Percentiles rank a stretch among this genome's conserved stretches.
Evolutionary conservation across 2,329 filamentous ascomycete species (phyloP).

Genomic region (Ascosphaera acerosa): DNA sequence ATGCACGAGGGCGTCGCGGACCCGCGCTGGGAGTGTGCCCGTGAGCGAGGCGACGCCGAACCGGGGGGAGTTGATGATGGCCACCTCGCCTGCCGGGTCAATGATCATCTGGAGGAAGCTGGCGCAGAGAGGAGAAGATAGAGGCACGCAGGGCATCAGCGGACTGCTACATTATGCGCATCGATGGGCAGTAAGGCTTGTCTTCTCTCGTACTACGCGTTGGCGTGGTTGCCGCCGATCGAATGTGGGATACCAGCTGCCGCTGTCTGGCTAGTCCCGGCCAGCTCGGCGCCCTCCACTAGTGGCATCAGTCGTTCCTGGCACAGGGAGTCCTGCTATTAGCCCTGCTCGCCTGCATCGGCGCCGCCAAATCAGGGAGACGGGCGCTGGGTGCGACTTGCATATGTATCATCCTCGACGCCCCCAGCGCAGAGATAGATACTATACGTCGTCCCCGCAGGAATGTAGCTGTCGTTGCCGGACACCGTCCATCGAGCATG

Average conservation of each 20-base stretch:
- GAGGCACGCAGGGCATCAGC: too few species aligned
- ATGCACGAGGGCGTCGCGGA: slow-evolving; percentile 12
- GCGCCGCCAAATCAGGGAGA: slow-evolving; percentile 2
- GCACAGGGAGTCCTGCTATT: background rate
- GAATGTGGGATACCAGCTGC: slow-evolving; percentile 21
- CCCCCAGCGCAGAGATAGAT: slow-evolving; percentile 36
- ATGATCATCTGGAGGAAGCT: slow-evolving; percentile 36
- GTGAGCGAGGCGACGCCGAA: slow-evolving; percentile 42
- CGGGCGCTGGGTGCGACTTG: too few species aligned
- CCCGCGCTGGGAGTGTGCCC: slow-evolving; percentile 26
- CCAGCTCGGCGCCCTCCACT: slow-evolving; percentile 14
- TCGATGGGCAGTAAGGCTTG: background rate
- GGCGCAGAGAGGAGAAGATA: too few species aligned
- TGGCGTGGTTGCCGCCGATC: slow-evolving; percentile 21
- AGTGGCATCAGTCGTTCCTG: slow-evolving; percentile 20
- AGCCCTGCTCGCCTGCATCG: slow-evolving; percentile 1
- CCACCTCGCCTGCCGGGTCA: slow-evolving; percentile 27
- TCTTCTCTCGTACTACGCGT: slow-evolving; percentile 34
- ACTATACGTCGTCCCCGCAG: slow-evolving; percentile 28
- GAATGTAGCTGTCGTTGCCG: slow-evolving; percentile 23
- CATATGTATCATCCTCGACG: slow-evolving; percentile 24
- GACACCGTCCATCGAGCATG: slow-evolving; percentile 32
- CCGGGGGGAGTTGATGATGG: slow-evolving; percentile 32
- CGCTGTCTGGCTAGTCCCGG: slow-evolving; percentile 16
- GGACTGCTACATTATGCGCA: too few species aligned